A percentile compares a stretch with the other conserved stretches of the same genome.
phyloP scores from a whole-genome alignment of 2,329 filamentous ascomycete species.

The Fusarium begoniae region DNA sequence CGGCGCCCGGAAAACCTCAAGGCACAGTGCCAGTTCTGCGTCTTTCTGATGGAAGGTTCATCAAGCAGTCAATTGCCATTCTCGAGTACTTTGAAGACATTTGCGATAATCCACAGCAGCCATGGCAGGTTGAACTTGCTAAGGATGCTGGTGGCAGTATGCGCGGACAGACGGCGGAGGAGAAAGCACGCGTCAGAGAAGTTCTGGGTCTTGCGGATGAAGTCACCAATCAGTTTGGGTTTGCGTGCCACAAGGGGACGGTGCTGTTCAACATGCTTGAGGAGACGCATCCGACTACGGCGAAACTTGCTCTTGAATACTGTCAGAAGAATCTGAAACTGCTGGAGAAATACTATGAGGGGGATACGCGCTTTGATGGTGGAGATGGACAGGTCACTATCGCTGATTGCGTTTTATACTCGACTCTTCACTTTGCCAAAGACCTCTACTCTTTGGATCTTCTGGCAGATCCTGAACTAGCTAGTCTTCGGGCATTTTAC shows the following conservation, averaged over 20 bases:
- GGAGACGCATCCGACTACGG: not conserved
- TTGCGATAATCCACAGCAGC: slow-evolving; percentile 3
- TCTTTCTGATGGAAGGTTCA: slow-evolving; percentile 26
- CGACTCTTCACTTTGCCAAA: slow-evolving; percentile 24
- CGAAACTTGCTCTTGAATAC: slow-evolving; percentile 11
- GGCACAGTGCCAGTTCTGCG: slow-evolving; percentile 18
- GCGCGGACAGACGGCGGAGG: slow-evolving; percentile 1
- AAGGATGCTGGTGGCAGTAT: not conserved
- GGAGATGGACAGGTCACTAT: not conserved
- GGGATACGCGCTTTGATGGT: not conserved
- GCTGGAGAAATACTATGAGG: slow-evolving; percentile 16
- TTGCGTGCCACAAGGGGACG: slow-evolving; percentile 31
- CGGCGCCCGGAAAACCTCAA: slow-evolving; percentile 18
- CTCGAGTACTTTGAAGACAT: slow-evolving; percentile 31
- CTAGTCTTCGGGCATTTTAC: slow-evolving; percentile 13
- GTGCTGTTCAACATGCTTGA: not conserved
- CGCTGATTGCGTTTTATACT: slow-evolving; percentile 32
- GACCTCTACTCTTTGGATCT: slow-evolving; percentile 18
- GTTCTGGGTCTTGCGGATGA: slow-evolving; percentile 28
- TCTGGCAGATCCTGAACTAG: not conserved
- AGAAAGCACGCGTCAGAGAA: slow-evolving; percentile 17
- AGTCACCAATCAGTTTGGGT: slow-evolving; percentile 9
- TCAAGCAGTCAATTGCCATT: slow-evolving; percentile 31
- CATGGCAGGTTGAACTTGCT: slow-evolving; percentile 14
- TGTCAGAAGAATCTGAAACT: slow-evolving; percentile 11